Conservation (phyloP, 768 basidiomycete genomes). For the Phanerochaete carnosa region DNA sequence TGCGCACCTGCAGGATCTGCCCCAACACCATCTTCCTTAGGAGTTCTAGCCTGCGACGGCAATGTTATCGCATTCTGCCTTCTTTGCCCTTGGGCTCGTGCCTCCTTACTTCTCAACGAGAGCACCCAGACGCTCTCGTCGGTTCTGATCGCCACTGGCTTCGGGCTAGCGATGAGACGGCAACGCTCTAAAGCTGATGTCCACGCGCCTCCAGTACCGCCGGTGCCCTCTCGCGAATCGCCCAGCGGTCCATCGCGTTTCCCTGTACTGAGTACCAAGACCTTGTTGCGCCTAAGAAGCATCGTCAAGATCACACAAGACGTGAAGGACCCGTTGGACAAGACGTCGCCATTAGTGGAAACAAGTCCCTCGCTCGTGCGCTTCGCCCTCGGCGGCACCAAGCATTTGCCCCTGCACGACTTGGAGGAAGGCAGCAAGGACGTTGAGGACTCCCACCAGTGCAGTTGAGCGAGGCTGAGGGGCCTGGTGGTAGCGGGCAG, state of each 20-base stretch:
- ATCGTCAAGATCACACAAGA: conserved; percentile 67
- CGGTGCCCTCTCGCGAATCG: not conserved
- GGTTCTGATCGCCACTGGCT: conserved; percentile 25
- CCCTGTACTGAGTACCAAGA: conserved; percentile 27
- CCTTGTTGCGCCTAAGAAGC: conserved; percentile 48
- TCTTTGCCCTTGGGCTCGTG: conserved; percentile 54
- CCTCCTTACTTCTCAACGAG: conserved; percentile 40
- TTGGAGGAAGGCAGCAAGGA: conserved; percentile 19
- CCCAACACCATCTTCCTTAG: conserved; percentile 80
- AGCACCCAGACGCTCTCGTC: not conserved
- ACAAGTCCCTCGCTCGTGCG: conserved; percentile 24
- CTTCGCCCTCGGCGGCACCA: conserved; percentile 22
- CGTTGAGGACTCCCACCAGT: conserved; percentile 1
- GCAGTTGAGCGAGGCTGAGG: not conserved
- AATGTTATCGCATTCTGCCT: conserved; percentile 41
- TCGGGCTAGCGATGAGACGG: conserved; percentile 23
- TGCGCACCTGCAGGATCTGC: conserved; percentile 81
- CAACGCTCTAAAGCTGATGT: conserved; percentile 18
- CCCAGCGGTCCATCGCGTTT: conserved; percentile 5
- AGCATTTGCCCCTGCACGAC: conserved; percentile 19
- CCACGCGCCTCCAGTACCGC: conserved; percentile 3
- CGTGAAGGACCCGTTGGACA: conserved; percentile 35
- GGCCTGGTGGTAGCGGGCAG: not conserved
- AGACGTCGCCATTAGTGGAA: not conserved
- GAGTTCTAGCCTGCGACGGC: conserved; percentile 10